Conservation (phyloP, 2,329 filamentous ascomycete species). For the Massarina eburnea region DNA sequence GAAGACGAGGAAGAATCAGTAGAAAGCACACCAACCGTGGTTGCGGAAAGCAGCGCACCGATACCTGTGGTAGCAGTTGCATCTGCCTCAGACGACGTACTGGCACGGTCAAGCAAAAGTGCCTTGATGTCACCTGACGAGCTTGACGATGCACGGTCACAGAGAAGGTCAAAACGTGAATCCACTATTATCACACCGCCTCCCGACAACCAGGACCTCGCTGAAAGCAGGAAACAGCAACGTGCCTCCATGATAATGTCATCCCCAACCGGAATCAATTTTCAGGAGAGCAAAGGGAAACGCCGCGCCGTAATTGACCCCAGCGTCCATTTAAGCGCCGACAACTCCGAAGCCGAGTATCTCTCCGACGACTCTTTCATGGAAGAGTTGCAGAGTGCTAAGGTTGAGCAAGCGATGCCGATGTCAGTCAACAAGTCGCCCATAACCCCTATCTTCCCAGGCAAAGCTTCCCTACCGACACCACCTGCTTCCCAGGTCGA, state of each 20-base stretch:
- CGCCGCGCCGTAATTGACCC: constrained; percentile 43
- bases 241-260: constrained; percentile 33
- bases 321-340: constrained; percentile 40
- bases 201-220: constrained; percentile 17
- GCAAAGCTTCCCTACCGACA: constrained; percentile 30
- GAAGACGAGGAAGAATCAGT: constrained; percentile 36
- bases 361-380: constrained; percentile 79
- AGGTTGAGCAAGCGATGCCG: constrained; percentile 79
- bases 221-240: constrained; percentile 23
- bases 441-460: constrained; percentile 64
- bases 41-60: constrained; percentile 32
- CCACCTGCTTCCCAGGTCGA: constrained; percentile 42
- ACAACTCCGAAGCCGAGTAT: constrained; percentile 50
- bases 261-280: constrained; percentile 24
- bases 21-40: constrained; percentile 39
- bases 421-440: constrained; percentile 76
- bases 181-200: constrained; percentile 35
- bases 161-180: constrained; percentile 31
- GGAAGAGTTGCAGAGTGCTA: constrained; percentile 82
- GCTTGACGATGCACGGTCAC: constrained; percentile 17
- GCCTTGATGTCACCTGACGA: constrained; percentile 20
- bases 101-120: constrained; percentile 11
- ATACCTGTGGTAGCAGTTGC: constrained; percentile 24
- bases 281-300: constrained; percentile 39
- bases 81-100: constrained; percentile 7